These are phyloP conservation scores for Cordyceps fumosorosea DNA, from an alignment of 2,329 filamentous ascomycete species.

Conservation along the genomic window DNA sequence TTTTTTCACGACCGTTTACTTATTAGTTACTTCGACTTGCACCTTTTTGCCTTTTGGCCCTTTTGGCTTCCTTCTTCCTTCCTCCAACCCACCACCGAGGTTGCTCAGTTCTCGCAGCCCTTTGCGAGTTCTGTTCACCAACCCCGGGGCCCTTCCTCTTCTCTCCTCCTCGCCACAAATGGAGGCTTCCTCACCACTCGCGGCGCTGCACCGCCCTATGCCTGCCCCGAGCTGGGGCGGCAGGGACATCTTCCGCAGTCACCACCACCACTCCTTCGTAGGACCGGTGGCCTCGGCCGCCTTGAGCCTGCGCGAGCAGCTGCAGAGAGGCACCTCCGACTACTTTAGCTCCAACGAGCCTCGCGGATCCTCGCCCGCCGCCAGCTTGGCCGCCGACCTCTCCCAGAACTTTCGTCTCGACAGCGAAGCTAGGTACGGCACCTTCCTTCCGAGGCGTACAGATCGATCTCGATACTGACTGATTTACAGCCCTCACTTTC, in stretches of 20 bases:
- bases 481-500: constrained; percentile 31
- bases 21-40: not conserved
- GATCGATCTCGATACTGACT: not conserved
- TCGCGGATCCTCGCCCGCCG: constrained; percentile 81
- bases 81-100: constrained; percentile 13
- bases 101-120: constrained; percentile 13
- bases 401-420: constrained; percentile 97
- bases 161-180: constrained; percentile 42
- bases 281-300: constrained; percentile 51
- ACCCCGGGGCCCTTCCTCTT: not conserved
- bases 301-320: constrained; percentile 71
- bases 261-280: constrained; percentile 41
- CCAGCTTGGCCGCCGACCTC: constrained; percentile 85
- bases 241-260: constrained; percentile 46
- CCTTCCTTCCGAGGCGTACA: constrained; percentile 2
- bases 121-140: constrained; percentile 10
- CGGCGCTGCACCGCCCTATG: constrained; percentile 77
- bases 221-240: constrained; percentile 52
- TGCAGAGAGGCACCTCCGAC: constrained; percentile 55
- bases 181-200: constrained; percentile 90
- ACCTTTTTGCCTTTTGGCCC: not conserved
- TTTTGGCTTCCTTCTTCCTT: not conserved
- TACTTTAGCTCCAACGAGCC: constrained; percentile 78
- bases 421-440: constrained; percentile 66
- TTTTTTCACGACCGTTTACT: constrained; percentile 14